Conservation (phyloP, 768 basidiomycete species). For the Auriscalpium microsporum region DNA sequence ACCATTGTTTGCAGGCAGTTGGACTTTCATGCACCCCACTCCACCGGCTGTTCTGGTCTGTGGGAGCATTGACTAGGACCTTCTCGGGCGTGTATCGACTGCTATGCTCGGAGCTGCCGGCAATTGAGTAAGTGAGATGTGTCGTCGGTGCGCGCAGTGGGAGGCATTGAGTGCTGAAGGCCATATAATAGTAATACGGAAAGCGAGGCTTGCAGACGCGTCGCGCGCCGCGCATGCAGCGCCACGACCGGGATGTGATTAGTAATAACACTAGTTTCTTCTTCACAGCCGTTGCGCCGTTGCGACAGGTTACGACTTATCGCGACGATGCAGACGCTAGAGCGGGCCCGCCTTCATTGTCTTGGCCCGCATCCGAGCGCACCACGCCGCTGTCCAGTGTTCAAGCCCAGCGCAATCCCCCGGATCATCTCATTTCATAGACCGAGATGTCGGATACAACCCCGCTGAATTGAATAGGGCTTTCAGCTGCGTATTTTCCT, state of each 20-base stretch:
- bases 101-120: conserved; percentile 61
- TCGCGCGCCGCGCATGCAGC: not conserved
- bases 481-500: too few species aligned
- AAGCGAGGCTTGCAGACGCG: not conserved
- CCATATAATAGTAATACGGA: not conserved
- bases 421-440: too few species aligned
- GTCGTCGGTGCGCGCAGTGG: not conserved
- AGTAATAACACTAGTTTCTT: not conserved
- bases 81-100: conserved; percentile 62
- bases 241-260: not conserved
- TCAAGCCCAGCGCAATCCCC: too few species aligned
- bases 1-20: conserved; percentile 53
- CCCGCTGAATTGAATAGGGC: too few species aligned
- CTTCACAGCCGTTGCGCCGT: too few species aligned
- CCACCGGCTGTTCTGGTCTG: conserved; percentile 66
- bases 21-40: conserved; percentile 55
- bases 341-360: too few species aligned
- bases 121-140: conserved; percentile 26
- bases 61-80: conserved; percentile 54
- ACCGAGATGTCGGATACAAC: too few species aligned
- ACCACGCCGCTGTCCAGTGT: too few species aligned
- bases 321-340: too few species aligned
- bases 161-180: not conserved
- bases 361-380: too few species aligned
- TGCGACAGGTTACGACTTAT: too few species aligned